Evolutionary conservation across 208 protist species (phyloP).

Genomic region (Lotmaria passim): DNA sequence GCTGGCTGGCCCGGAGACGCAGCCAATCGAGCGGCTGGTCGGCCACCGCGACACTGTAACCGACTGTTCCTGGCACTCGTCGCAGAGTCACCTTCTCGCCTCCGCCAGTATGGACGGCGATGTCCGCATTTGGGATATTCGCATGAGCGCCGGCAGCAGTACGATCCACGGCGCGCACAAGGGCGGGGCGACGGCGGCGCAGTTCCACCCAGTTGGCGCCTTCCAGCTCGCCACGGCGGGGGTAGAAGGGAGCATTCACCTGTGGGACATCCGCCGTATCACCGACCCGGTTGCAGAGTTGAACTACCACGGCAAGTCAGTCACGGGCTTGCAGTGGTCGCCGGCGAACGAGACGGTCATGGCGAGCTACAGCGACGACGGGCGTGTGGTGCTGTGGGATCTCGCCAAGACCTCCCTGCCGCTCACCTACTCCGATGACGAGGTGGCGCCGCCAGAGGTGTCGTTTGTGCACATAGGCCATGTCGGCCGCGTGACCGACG

Average conservation of each 20-base stretch:
- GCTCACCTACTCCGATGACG: conserved; percentile 42
- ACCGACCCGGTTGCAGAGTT: conserved; percentile 31
- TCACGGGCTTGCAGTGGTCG: conserved; percentile 62
- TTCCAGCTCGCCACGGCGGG: conserved; percentile 62
- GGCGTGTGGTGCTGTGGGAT: conserved; percentile 67
- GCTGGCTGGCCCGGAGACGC: conserved; percentile 22
- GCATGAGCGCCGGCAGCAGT: conserved; percentile 32
- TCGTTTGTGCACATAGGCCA: conserved; percentile 97
- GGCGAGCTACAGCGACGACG: conserved; percentile 49
- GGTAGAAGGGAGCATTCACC: conserved; percentile 33
- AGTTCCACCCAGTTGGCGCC: conserved; percentile 56
- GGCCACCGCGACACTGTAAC: conserved; percentile 81
- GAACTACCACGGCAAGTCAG: conserved; percentile 48
- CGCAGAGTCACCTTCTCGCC: conserved; percentile 88
- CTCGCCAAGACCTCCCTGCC: conserved; percentile 46
- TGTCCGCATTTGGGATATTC: conserved; percentile 90
- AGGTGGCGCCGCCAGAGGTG: conserved; percentile 66
- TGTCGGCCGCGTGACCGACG: conserved; percentile 93
- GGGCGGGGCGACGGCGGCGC: conserved; percentile 48
- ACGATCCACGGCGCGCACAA: conserved; percentile 41
- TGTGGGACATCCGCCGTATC: conserved; percentile 66
- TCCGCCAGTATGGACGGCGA: conserved; percentile 95
- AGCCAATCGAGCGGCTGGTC: conserved; percentile 48
- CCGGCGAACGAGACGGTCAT: conserved; percentile 56
- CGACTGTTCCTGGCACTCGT: conserved; percentile 94